These are phyloP conservation scores for Phialophora expanda DNA, from an alignment of 2,329 filamentous ascomycete species.

Conservation along the genomic window DNA sequence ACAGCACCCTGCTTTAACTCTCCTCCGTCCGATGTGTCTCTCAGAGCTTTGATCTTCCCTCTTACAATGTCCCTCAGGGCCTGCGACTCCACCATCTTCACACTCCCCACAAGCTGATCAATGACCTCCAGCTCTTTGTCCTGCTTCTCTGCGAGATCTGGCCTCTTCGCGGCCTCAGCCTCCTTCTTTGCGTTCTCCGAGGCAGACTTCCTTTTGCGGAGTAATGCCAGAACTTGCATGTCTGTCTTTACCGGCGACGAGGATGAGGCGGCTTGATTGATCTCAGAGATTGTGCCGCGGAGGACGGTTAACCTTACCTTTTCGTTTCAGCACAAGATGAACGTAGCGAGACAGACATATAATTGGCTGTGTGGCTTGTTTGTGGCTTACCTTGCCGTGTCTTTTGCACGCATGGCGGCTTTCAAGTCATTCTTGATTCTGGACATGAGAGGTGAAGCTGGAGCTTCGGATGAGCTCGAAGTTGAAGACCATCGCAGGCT, in stretches of 20 bases:
- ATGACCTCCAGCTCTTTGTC: conserved; percentile 51
- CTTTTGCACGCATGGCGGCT: conserved; percentile 57
- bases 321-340: background rate
- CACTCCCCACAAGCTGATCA: conserved; percentile 52
- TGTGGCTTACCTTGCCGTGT: conserved; percentile 49
- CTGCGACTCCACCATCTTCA: conserved; percentile 49
- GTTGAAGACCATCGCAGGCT: conserved; percentile 49
- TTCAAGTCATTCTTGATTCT: conserved; percentile 55
- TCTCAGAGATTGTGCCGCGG: conserved; percentile 56
- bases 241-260: conserved; percentile 54
- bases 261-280: conserved; percentile 56
- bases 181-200: conserved; percentile 50
- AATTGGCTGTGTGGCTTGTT: background rate
- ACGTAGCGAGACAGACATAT: background rate
- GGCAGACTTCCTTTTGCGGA: conserved; percentile 51
- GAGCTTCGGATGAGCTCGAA: conserved; percentile 41
- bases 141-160: conserved; percentile 54
- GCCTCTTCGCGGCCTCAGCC: conserved; percentile 48
- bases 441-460: conserved; percentile 48
- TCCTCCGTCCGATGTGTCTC: conserved; percentile 36
- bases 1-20: conserved; percentile 48
- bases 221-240: conserved; percentile 52
- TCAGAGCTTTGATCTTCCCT: conserved; percentile 45
- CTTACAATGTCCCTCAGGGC: conserved; percentile 49
- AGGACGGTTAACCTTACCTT: conserved; percentile 53